Evolutionary conservation across 2,329 filamentous ascomycete genomes (phyloP).

Genomic region (Trichothecium roseum): DNA sequence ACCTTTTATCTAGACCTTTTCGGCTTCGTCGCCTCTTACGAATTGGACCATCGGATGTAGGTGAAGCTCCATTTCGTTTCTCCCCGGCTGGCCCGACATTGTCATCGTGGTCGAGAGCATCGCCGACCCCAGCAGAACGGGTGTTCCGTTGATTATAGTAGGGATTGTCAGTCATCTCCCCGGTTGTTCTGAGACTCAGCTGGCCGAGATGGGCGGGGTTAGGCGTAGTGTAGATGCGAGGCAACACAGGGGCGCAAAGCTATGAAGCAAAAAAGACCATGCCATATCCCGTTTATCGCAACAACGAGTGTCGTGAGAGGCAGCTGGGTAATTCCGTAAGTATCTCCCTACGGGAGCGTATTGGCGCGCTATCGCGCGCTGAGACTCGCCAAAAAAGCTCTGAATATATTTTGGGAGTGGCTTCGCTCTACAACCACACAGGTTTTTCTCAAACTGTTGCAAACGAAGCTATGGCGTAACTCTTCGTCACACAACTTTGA

Average conservation of each 20-base stretch:
- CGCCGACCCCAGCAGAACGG: not conserved
- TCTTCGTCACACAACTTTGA: too few species aligned
- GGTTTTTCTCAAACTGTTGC: too few species aligned
- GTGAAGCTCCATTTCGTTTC: conserved; percentile 34
- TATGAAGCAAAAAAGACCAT: conserved; percentile 11
- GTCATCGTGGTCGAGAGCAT: not conserved
- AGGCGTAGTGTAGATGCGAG: too few species aligned
- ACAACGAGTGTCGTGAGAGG: too few species aligned
- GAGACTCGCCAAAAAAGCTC: too few species aligned
- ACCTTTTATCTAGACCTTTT: conserved; percentile 71
- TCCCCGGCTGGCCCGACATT: conserved; percentile 18
- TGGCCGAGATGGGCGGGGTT: not conserved
- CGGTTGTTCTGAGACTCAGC: not conserved
- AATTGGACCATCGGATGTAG: conserved; percentile 41
- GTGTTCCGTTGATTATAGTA: not conserved
- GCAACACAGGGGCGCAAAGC: too few species aligned
- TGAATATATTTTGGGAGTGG: too few species aligned
- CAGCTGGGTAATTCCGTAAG: too few species aligned
- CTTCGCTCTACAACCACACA: too few species aligned
- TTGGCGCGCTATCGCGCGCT: too few species aligned
- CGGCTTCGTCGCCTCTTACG: conserved; percentile 60
- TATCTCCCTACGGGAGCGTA: too few species aligned
- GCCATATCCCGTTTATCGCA: conserved; percentile 11
- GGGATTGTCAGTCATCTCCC: not conserved
- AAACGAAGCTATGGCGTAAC: too few species aligned